Evolutionary conservation across 306 rosid species (phyloP), one percentile per base, ranked within the genome.

Genomic region (Corylus avellana): DNA sequence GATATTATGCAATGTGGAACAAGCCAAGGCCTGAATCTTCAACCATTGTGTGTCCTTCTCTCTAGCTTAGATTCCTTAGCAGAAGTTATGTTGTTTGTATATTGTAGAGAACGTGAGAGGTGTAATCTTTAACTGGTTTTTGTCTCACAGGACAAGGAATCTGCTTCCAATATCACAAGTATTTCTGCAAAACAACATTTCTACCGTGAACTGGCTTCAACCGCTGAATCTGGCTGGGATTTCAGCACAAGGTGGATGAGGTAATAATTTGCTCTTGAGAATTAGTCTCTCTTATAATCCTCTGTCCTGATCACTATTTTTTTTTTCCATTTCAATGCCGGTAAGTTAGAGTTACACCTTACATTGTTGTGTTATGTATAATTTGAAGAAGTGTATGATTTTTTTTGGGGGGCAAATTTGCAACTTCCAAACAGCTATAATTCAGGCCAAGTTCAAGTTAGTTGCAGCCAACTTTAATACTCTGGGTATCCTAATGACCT

Each of bases 211-310:
- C 58, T 92, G 53, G 94, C 99, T 4, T 88, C 99, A 39, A 64
- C 95, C 12, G 96, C 93, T 6, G 99, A 95, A 83, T 88, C 98
- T 4, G 98, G 99, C 82, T 93, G 98, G 98, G 98, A 95, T 78
- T 95, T 95, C 79, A 93, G 98, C 89, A 75, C 97, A 70, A 85
- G 99, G 86, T 95, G 97, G 98, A 88, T 94, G 95, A 91, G 92
- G 97, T 94, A 83, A 68, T 75, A 80, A 54, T 47, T 77, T 58
- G 39, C 35, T 63, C 16, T 76, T 46, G 68, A 58, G n/a, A 51
- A 27, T 74, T 44, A 20, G 29, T 46, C 59, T 75, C 3, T 79
- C 74, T 35, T 5, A 29, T 59, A 68, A 17, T 17, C 2, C 14
- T 4, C 7, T n/a, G 5, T 66, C 49, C 27, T 39, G 50, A 16